Evolutionary conservation across 1,284 basidiomycete species (phyloP), one percentile per base, ranked within the genome.

Genomic region (Fomitopsis schrenkii): DNA sequence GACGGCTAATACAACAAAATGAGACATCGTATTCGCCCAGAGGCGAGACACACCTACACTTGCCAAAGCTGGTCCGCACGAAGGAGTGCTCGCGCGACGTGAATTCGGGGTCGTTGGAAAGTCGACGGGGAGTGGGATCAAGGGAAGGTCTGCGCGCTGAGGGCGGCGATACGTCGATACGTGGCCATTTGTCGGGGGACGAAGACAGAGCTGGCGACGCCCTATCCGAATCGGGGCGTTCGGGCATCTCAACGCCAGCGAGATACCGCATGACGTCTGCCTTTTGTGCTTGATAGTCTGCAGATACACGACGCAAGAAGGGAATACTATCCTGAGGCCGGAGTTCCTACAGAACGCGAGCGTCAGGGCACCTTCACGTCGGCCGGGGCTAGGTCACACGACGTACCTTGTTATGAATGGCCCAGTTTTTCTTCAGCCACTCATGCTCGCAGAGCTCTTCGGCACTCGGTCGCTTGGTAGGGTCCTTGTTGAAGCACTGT

Each of bases 261-360:
- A 79, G 76, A 66, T 83, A 82, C 57, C 83, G 83, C 55, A 83
- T 77, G 48, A 79, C 81, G 55, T 91, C 89, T 33, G 84, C 79
- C 42, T 40, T 59, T 53, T 57, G 38, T 69, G 90, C 89, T 62
- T 91, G 89, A 59, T 93, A 73, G 68, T 96, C 94, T 62, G 87
- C 82, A 72, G 93, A 96, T 71, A 97, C 90, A 3, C 95, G 88
- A 19, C 93, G 88, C 26, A 97, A 79, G 80, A 97, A 97, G 4
- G 95, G 95, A 41, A 98, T 92, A 67, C 93, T 95, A 70, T 98
- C 96, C 72, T 97, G 93, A 41, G 90, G 90, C 22, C 92, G 89
- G 26, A 95, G 76, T 63, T 91, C 88, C 90, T 93, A 44, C 42
- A 33, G 8, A 59, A 42, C 15, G 12, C 42, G 8, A 33, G 12